phyloP scores from a whole-genome alignment of 208 protist genomes.

The Herpetomonas samuelpessoai region DNA sequence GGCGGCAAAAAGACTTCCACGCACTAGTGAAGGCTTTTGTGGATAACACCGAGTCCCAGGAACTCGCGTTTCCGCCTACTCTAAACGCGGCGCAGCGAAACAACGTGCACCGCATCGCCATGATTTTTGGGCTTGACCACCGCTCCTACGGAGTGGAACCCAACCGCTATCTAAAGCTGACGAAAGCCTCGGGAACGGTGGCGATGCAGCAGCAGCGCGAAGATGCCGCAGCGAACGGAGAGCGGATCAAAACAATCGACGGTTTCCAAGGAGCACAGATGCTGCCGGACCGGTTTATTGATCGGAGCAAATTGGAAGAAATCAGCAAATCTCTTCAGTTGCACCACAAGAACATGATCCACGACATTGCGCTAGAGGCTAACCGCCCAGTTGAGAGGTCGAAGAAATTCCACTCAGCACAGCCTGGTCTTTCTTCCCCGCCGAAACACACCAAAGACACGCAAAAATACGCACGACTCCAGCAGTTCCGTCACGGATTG shows the following conservation, averaged over 20 bases:
- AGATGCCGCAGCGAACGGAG: conserved; percentile 31
- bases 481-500: conserved; percentile 52
- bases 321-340: conserved; percentile 25
- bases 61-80: conserved; percentile 69
- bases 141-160: conserved; percentile 48
- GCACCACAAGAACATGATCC: conserved; percentile 47
- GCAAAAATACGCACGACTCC: conserved; percentile 27
- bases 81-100: conserved; percentile 54
- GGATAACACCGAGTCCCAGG: conserved; percentile 44
- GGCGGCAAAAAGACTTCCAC: conserved; percentile 69
- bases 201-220: conserved; percentile 29
- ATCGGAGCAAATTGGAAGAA: conserved; percentile 17
- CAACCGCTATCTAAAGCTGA: conserved; percentile 51
- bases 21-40: conserved; percentile 75
- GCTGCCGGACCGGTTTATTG: conserved; percentile 44
- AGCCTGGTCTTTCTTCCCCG: conserved; percentile 31
- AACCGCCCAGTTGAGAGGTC: conserved; percentile 10
- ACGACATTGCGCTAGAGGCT: conserved; percentile 33
- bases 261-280: conserved; percentile 78
- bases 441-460: conserved; percentile 14
- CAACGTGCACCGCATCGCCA: conserved; percentile 63
- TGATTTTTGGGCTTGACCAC: conserved; percentile 70
- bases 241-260: conserved; percentile 60
- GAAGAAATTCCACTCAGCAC: conserved; percentile 32
- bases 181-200: conserved; percentile 39